These are phyloP conservation scores for Juglanconis oblonga DNA, from an alignment of 2,329 filamentous ascomycete genomes.

Conservation along the genomic window DNA sequence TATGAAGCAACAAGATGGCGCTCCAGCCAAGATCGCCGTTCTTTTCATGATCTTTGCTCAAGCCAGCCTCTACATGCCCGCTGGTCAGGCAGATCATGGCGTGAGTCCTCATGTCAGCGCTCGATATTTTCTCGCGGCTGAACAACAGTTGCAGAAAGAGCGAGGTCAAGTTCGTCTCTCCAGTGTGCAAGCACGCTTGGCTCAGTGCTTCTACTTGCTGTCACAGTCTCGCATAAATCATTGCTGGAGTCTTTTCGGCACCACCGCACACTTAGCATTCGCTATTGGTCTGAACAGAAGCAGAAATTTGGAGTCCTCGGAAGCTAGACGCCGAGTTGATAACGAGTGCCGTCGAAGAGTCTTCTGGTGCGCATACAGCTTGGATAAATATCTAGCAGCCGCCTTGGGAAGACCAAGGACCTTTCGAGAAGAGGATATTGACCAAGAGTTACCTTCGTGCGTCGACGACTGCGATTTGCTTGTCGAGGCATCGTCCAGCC, in stretches of 20 bases:
- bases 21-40: constrained; percentile 34
- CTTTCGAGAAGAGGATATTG: constrained; percentile 64
- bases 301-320: constrained; percentile 20
- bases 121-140: constrained; percentile 32
- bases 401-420: constrained; percentile 59
- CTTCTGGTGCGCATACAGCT: constrained; percentile 63
- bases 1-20: constrained; percentile 36
- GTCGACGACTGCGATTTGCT: constrained; percentile 52
- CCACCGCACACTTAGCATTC: constrained; percentile 34
- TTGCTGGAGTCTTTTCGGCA: constrained; percentile 45
- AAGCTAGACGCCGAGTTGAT: constrained; percentile 30
- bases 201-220: constrained; percentile 42
- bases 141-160: constrained; percentile 37
- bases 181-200: constrained; percentile 39
- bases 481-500: neutral
- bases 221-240: constrained; percentile 44
- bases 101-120: constrained; percentile 21
- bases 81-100: neutral
- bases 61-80: constrained; percentile 37
- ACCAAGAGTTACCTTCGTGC: constrained; percentile 54
- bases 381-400: constrained; percentile 63
- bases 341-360: constrained; percentile 40
- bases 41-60: constrained; percentile 47
- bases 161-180: constrained; percentile 35
- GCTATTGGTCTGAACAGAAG: constrained; percentile 39